Evolutionary conservation across 768 basidiomycete species (phyloP).

Genomic region (Termitomyces sp.): DNA sequence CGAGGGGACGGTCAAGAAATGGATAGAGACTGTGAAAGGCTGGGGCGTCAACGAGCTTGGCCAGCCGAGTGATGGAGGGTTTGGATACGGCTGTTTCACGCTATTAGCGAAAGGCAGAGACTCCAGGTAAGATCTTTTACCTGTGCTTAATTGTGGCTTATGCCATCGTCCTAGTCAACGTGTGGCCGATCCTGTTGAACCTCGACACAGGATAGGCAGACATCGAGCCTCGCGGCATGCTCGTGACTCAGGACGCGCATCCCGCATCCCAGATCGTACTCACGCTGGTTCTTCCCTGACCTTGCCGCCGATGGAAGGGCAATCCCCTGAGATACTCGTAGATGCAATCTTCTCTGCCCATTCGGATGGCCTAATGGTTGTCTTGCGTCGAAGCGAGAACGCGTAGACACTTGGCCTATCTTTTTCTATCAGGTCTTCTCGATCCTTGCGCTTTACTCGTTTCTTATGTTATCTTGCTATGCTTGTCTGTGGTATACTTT

Average conservation of each 20-base stretch:
- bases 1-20: constrained; percentile 63
- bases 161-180: constrained; percentile 21
- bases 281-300: constrained; percentile 8
- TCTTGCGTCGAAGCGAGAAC: constrained; percentile 47
- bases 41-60: constrained; percentile 86
- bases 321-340: constrained; percentile 47
- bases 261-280: constrained; percentile 12
- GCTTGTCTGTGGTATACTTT: neutral
- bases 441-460: neutral
- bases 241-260: constrained; percentile 15
- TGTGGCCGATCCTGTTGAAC: constrained; percentile 29
- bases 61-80: constrained; percentile 80
- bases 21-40: constrained; percentile 76
- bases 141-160: constrained; percentile 5
- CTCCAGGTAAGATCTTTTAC: constrained; percentile 41
- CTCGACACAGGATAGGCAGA: constrained; percentile 11
- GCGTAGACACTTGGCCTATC: constrained; percentile 4
- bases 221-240: constrained; percentile 14
- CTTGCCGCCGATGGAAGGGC: constrained; percentile 18
- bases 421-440: neutral
- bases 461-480: neutral
- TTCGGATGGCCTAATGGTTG: constrained; percentile 81
- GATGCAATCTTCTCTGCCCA: constrained; percentile 86
- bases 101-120: constrained; percentile 59
- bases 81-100: constrained; percentile 74